Base-by-base conservation (phyloP, 2,329 filamentous ascomycete genomes). In the Calonectria henricotiae region DNA sequence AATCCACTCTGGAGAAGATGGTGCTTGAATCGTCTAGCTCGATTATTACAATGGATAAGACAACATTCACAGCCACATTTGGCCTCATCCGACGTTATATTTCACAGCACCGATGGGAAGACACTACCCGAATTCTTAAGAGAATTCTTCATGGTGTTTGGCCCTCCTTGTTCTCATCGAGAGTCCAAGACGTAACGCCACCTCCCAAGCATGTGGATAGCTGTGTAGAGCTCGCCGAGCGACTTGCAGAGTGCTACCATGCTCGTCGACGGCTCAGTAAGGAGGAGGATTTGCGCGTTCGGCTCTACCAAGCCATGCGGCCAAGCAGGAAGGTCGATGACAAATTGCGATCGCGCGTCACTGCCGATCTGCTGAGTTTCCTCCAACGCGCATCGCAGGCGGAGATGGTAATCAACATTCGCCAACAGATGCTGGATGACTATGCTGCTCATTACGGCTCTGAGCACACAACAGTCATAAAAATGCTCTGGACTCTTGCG, bases 241-340 rank as follows among this genome's bases (percentile, higher is more conserved):
- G 51, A 39, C 51, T 58, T 9, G 51, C 51, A 4, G 51, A 58
- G 51, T 58, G 51, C 20, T 58, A 58, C 23, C 51, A 58, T 39
- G 51, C 51, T 39, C 51, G 51, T 12, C 51, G 51, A 12, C 51
- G 51, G 5, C 32, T 58, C 11, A 39, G 32, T 5, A 58, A 58
- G 9, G 51, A 58, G 13, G 51, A 58, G 20, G 51, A 58, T 39
- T 12, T 58, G 35, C 51, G 51, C 3, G 23, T 58, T 11, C 32
- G 51, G 5, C n/a, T 58, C 7, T 58, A 58, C 7, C 51, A 58
- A 4, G 51, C 51, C 15, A 58, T 58, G 51, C 32, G 51, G 25
- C 51, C 51, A 17, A 58, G 51, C 20, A 39, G 51, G 9, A 39
- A 39, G 35, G 51, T 58, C 1, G 51, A 58, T 39, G 51, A 58